phyloP scores from a whole-genome alignment of 2,329 filamentous ascomycete genomes.

The Aspergillus sp. region DNA sequence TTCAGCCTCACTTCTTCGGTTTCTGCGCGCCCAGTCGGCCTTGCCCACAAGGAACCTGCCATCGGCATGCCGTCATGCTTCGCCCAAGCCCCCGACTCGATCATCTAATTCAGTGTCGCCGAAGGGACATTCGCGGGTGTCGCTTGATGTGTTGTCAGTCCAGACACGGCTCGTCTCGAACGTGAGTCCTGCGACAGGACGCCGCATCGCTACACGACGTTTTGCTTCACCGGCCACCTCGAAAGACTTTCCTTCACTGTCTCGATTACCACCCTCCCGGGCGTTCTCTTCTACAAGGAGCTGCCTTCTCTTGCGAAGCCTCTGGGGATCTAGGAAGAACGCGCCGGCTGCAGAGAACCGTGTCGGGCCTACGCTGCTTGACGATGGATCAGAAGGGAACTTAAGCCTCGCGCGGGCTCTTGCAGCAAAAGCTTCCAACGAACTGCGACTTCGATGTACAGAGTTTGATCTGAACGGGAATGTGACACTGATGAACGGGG shows the following conservation, averaged over 20 bases:
- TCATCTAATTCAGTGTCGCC: constrained; percentile 23
- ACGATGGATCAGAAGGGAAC: constrained; percentile 63
- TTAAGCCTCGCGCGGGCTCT: constrained; percentile 73
- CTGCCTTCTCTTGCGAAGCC: constrained; percentile 40
- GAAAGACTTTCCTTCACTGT: constrained; percentile 14
- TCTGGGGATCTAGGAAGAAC: constrained; percentile 41
- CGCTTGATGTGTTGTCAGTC: constrained; percentile 25
- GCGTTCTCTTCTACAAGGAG: constrained; percentile 36
- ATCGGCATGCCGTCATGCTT: constrained; percentile 29
- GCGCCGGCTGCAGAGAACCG: constrained; percentile 49
- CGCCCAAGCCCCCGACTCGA: constrained; percentile 20
- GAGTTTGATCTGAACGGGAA: constrained; percentile 93
- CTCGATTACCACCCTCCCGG: constrained; percentile 28
- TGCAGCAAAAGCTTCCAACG: constrained; percentile 76
- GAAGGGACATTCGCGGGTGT: constrained; percentile 28
- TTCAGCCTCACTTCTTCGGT: constrained; percentile 67
- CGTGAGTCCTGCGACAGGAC: constrained; percentile 18
- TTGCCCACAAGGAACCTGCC: constrained; percentile 50
- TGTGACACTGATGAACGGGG: constrained; percentile 88
- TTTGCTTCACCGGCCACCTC: constrained; percentile 7
- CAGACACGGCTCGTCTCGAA: constrained; percentile 33
- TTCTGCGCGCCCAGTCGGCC: constrained; percentile 68
- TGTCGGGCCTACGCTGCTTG: constrained; percentile 61
- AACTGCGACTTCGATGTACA: constrained; percentile 86
- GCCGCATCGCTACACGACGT: constrained; percentile 18